Evolutionary conservation across 2,329 filamentous ascomycete genomes (phyloP), one percentile per base, ranked within the genome.

Genomic region (Tympanopsis confertula): DNA sequence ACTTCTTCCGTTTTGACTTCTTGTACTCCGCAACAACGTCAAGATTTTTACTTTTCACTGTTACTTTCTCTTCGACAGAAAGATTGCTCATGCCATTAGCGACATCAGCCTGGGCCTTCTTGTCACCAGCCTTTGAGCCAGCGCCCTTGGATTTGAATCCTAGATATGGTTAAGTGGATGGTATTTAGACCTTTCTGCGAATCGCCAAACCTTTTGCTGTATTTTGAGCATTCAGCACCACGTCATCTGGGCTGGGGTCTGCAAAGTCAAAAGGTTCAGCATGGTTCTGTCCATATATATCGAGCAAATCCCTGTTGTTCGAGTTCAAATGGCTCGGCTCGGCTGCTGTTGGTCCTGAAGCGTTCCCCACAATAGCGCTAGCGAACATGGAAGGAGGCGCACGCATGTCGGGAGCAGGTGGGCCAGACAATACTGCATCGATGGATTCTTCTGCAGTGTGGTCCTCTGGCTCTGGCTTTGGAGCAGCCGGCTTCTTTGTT

Each of bases 221-320:
- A 15, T 15, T 33, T 68, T 94, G 89, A 48, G 88, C 89, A 57
- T 80, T 77, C 44, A 86, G 70, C 50, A 95, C 84, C 52, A 91
- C 64, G 57, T 95, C 88, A 64, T 96, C 88, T 47, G 88, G 88
- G 61, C 88, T 95, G 39, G 89, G 88, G 55, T 78, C 76, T 67
- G 80, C 68, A 63, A 95, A 95, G 41, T 79, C 74, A 52, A 76
- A 65, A 51, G 67, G 53, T 59, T 66, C 53, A 55, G 67, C 62
- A 58, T 20, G 67, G 58, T 29, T 66, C 66, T 13, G 35, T 7
- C 35, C 20, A 17, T 19, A 22, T 12, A 36, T 36, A 10, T 20
- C 7, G 14, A 36, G 17, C 7, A 59, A 59, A 47, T 66, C 59
- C 42, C 74, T 74, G 37, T 71, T 69, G 50, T 74, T 59, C 30